phyloP scores from a whole-genome alignment of 148 eudicot species.

The Mesembryanthemum crystallinum region DNA sequence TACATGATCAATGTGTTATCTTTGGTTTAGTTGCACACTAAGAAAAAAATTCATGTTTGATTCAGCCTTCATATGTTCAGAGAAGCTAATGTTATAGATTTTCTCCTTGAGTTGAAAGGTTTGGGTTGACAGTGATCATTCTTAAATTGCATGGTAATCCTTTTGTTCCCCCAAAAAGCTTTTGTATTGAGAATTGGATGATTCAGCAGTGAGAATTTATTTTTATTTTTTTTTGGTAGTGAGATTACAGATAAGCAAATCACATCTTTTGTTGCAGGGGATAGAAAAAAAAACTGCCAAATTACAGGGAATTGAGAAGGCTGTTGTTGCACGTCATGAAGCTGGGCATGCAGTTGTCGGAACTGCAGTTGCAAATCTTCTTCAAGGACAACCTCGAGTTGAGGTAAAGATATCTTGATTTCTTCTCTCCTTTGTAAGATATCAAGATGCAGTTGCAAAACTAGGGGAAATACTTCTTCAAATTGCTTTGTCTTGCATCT shows the following conservation, averaged over 20 bases:
- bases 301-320: conserved; percentile 84
- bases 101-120: neutral
- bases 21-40: neutral
- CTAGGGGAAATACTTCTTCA: neutral
- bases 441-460: too few relatives aligned
- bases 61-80: neutral
- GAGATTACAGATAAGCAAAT: conserved; percentile 1
- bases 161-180: neutral
- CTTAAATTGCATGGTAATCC: neutral
- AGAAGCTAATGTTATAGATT: neutral
- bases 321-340: conserved; percentile 97
- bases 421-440: neutral
- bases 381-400: conserved; percentile 93
- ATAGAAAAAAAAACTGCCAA: conserved; percentile 92
- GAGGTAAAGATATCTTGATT: conserved; percentile 46
- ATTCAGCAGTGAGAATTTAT: neutral
- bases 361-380: conserved; percentile 90
- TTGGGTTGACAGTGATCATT: neutral
- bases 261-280: conserved; percentile 46
- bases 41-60: neutral
- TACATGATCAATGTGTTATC: neutral
- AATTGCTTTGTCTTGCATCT: conserved; percentile 6
- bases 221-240: neutral
- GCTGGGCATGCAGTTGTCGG: conserved; percentile 98
- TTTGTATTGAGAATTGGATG: neutral